Percentiles rank a stretch among this genome's conserved stretches.
Evolutionary conservation across 2,329 filamentous ascomycete genomes (phyloP).

Genomic region (Xenoacremonium recifei): DNA sequence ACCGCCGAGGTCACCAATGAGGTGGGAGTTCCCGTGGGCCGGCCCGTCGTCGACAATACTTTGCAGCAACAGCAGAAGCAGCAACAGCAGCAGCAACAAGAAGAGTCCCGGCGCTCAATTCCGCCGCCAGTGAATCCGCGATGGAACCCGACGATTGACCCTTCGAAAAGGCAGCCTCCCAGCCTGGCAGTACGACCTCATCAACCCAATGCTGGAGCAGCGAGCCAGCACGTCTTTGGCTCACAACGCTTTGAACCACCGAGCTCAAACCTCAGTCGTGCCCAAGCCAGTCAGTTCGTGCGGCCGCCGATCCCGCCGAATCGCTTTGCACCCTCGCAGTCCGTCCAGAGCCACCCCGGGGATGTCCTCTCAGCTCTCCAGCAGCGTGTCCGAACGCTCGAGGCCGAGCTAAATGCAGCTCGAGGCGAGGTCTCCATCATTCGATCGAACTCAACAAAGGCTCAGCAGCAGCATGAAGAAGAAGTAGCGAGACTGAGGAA

Average conservation of each 20-base stretch:
- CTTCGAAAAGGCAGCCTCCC: conserved; percentile 16
- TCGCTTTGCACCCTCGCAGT: conserved; percentile 20
- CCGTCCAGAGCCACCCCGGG: conserved; percentile 25
- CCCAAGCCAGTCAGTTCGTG: conserved; percentile 41
- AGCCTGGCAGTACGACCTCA: conserved; percentile 15
- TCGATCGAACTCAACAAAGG: conserved; percentile 66
- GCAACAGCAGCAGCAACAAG: conserved; percentile 18
- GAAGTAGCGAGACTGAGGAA: conserved; percentile 62
- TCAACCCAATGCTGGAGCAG: conserved; percentile 10
- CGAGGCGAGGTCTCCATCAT: conserved; percentile 73
- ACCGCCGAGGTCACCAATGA: conserved; percentile 55
- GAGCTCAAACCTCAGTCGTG: conserved; percentile 26
- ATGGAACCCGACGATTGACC: conserved; percentile 37
- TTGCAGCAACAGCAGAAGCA: conserved; percentile 32
- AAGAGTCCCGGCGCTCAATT: conserved; percentile 24
- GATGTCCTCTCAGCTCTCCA: conserved; percentile 47
- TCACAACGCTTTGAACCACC: conserved; percentile 32
- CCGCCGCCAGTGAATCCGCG: conserved; percentile 34
- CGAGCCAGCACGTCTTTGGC: conserved; percentile 23
- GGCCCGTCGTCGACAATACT: conserved; percentile 35
- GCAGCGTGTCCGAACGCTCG: conserved; percentile 51
- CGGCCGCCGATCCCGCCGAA: conserved; percentile 32
- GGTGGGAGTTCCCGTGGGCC: conserved; percentile 38
- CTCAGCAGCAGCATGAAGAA: conserved; percentile 59
- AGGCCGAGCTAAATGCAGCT: conserved; percentile 59